Base-by-base conservation (phyloP, 2,329 filamentous ascomycete species). In the Fusarium fracticaudum region DNA sequence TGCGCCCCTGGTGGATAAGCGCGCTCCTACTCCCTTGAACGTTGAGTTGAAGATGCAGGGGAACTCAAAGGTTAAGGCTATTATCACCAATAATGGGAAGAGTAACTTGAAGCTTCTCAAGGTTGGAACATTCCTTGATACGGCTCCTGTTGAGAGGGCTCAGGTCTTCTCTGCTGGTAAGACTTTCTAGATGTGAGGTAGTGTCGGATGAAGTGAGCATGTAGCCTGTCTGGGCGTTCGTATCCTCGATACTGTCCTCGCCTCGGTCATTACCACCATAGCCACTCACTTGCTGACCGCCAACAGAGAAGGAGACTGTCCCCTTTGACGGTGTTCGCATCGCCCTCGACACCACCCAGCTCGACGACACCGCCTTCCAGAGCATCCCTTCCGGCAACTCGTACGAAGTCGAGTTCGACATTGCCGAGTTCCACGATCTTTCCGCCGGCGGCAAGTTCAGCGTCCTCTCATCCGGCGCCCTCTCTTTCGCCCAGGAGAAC, bases 351-450 rank as follows among this genome's bases (percentile, higher is more conserved):
- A 86, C 85, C 22, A 76, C 77, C 5, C 80, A 82, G 45, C 83
- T 90, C 31, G 80, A 76, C 24, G 84, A 86, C 37, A 83, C 85
- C 8, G 84, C 86, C 57, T 91, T 91, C 80, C 80, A 86, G 74
- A 81, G 82, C 41, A 85, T 91, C 61, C 81, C 80, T 9, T 81
- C 85, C 9, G 85, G 85, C 55, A 80, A 88, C 79, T 86, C 87
- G 14, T 83, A 90, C 71, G 85, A 87, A 73, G 81, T 87, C 38
- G 85, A 84, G 45, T 88, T 90, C 66, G 87, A 91, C 74, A 83
- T 89, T 38, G 89, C 87, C 40, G 84, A 89, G 78, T 84, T 87
- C 6, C 88, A 91, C 79, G 86, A 89, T 71, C 84, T 87, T 58
- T 83, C 81, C 53, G 69, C 80, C 12, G 87, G 87, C 58, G 91